A percentile compares a stretch with the other conserved stretches of the same genome.
These are phyloP conservation scores for Mucor sp. DNA, from an alignment of 371 early-diverging fungal species.

Conservation along the genomic window DNA sequence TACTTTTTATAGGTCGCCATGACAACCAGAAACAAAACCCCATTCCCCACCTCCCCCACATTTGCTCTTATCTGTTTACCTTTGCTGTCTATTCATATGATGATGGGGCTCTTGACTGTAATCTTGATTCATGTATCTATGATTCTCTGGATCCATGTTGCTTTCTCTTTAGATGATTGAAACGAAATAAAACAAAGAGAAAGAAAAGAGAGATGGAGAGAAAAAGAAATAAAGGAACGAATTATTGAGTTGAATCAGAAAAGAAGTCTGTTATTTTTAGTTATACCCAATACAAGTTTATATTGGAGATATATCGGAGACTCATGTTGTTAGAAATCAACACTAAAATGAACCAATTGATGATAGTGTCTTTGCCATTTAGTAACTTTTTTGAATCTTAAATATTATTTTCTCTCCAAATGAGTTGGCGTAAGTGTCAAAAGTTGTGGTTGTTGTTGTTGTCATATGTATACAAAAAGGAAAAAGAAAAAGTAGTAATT, in stretches of 20 bases:
- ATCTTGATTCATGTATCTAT: neutral
- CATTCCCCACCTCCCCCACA: neutral
- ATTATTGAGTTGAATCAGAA: neutral
- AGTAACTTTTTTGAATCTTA: neutral
- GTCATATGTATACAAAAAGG: too few relatives aligned
- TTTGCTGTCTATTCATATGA: neutral
- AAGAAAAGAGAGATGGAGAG: neutral
- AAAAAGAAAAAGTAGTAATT: neutral
- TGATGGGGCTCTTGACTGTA: constrained; percentile 1
- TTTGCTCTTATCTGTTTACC: neutral
- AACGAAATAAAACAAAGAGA: neutral
- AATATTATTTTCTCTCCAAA: too few relatives aligned
- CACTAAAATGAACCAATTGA: constrained; percentile 7
- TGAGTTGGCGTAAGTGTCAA: too few relatives aligned
- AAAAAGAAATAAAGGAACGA: neutral
- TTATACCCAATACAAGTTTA: neutral
- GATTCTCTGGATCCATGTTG: neutral
- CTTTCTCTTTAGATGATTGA: neutral
- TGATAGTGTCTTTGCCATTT: neutral
- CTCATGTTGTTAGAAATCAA: neutral
- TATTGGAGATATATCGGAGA: neutral
- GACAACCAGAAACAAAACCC: neutral
- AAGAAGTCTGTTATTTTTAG: neutral
- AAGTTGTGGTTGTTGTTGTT: too few relatives aligned
- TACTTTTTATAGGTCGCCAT: neutral